Evolutionary conservation across 2,329 filamentous ascomycete species (phyloP).

Genomic region (Diaporthe ampelina): DNA sequence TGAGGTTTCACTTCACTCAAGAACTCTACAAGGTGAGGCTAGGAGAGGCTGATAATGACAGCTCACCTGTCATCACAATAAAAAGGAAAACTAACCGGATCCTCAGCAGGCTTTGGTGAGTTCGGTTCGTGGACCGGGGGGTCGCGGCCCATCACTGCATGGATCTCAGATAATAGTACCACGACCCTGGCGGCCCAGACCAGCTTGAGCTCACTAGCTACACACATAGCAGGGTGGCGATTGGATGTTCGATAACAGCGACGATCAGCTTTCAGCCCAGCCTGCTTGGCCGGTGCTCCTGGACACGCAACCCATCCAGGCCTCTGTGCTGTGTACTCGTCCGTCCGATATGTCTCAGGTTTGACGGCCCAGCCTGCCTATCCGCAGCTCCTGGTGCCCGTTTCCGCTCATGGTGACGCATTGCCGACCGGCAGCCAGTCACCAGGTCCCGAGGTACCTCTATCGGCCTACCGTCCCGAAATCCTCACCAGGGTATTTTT

Average conservation of each 20-base stretch:
- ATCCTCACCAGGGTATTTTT: not conserved
- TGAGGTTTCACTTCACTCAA: not conserved
- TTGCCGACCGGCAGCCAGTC: not conserved
- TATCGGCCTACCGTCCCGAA: slow-evolving; percentile 10
- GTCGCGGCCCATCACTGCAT: slow-evolving; percentile 14
- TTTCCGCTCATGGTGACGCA: slow-evolving; percentile 1
- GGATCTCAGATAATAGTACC: not conserved
- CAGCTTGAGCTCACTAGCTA: not conserved
- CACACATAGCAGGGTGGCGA: not conserved
- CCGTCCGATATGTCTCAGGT: slow-evolving; percentile 13
- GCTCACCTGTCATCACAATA: not conserved
- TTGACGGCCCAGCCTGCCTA: not conserved
- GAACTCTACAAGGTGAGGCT: not conserved
- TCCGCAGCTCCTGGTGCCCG: not conserved
- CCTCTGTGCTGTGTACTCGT: not conserved
- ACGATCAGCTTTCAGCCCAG: not conserved
- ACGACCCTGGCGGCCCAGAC: not conserved
- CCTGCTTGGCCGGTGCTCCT: not conserved
- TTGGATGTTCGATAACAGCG: not conserved
- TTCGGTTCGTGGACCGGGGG: not conserved
- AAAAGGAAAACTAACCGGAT: not conserved
- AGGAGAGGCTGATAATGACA: not conserved
- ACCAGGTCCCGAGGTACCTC: not conserved
- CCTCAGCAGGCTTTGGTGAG: not conserved
- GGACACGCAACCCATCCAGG: not conserved